These are phyloP conservation scores for Alternaria rosae DNA, from an alignment of 2,329 filamentous ascomycete genomes.

Conservation along the genomic window DNA sequence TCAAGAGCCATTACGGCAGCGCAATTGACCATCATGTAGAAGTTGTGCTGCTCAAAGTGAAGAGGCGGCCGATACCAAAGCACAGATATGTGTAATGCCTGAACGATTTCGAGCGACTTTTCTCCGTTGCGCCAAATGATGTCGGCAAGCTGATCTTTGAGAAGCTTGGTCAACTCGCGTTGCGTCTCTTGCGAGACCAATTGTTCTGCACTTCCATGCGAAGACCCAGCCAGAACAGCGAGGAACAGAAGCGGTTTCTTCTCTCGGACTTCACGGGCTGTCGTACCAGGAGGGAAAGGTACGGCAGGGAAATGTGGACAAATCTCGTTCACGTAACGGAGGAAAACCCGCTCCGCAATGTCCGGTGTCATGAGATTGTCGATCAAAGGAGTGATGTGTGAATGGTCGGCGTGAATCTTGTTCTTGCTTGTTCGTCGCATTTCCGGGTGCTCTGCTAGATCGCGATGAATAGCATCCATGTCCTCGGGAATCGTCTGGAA, in stretches of 20 bases:
- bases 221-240: conserved; percentile 63
- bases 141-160: conserved; percentile 77
- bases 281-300: conserved; percentile 62
- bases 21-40: conserved; percentile 85
- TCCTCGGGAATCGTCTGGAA: conserved; percentile 46
- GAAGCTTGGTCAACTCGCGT: conserved; percentile 68
- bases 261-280: conserved; percentile 62
- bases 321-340: conserved; percentile 63
- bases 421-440: conserved; percentile 42
- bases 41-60: conserved; percentile 84
- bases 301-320: conserved; percentile 65
- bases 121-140: conserved; percentile 76
- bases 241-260: conserved; percentile 68
- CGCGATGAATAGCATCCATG: conserved; percentile 49
- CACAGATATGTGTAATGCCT: conserved; percentile 76
- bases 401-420: conserved; percentile 44
- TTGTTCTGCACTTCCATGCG: conserved; percentile 54
- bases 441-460: conserved; percentile 46
- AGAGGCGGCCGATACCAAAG: conserved; percentile 88
- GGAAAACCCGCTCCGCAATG: conserved; percentile 63
- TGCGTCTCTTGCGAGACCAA: conserved; percentile 64
- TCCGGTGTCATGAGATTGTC: conserved; percentile 60
- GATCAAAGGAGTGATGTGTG: conserved; percentile 49
- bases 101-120: conserved; percentile 83
- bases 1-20: conserved; percentile 84